Evolutionary conservation across 257 asterid species (phyloP).

Genomic region (Fraxinus pennsylvanica): DNA sequence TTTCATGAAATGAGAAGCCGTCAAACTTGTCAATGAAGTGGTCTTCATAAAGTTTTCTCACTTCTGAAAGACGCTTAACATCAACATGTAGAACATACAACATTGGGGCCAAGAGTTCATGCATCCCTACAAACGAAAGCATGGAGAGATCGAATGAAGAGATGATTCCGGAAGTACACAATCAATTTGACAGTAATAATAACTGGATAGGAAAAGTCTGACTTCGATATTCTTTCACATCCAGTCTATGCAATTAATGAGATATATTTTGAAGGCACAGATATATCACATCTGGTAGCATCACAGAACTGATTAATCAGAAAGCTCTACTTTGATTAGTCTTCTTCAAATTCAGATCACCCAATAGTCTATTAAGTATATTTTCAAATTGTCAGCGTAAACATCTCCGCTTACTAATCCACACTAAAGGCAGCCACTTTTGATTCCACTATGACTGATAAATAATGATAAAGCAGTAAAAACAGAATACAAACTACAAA

Average conservation of each 20-base stretch:
- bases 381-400: constrained; percentile 8
- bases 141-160: constrained; percentile 26
- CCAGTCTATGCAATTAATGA: not conserved
- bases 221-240: not conserved
- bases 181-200: not conserved
- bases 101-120: constrained; percentile 86
- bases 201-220: not conserved
- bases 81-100: constrained; percentile 81
- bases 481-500: constrained; percentile 13
- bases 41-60: constrained; percentile 64
- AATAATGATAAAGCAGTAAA: constrained; percentile 4
- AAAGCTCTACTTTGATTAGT: not conserved
- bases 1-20: constrained; percentile 76
- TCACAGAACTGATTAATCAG: not conserved
- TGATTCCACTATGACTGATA: not conserved
- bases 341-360: not conserved
- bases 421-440: not conserved
- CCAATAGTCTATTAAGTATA: constrained; percentile 10
- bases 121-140: constrained; percentile 70
- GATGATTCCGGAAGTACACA: not conserved
- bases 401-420: not conserved
- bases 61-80: constrained; percentile 66
- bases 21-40: constrained; percentile 80
- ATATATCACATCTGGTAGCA: not conserved
- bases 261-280: not conserved